Evolutionary conservation across 805 yeast genomes (phyloP), one percentile per base, ranked within the genome.

Genomic region (Lachancea sp.): DNA sequence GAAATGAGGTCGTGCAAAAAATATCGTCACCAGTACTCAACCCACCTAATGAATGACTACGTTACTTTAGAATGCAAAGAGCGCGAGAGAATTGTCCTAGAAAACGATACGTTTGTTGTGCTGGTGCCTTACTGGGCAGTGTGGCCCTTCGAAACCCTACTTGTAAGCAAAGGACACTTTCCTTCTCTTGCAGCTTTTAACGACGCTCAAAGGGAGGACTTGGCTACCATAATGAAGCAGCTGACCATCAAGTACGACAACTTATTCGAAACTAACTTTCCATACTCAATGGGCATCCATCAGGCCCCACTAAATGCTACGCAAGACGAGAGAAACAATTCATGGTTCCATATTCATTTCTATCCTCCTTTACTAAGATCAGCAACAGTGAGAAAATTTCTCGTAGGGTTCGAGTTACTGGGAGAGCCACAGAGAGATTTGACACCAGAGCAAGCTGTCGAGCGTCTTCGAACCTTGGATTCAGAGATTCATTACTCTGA

Each of bases 121-220:
- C 76, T 82, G 8, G 87, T 82, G 15, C 89, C 89, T 40, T 82
- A 77, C 56, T 82, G 90, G 90, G 89, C 88, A 5, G 69, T 77
- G 25, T 82, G 89, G 89, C 90, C 90, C 12, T 82, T 80, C 56
- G 88, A 82, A 61, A 77, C 85, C 5, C 61, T 82, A 63, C 63
- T 82, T 24, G 60, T 81, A 5, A 56, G 85, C n/a, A 76, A 76
- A 52, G 58, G 64, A 11, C 79, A 78, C 43, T 61, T 78, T 38
- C 60, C 71, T 18, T 72, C 78, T 9, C 56, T 80, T 11, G 63
- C 61, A 29, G 71, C 72, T 21, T 71, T 80, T 48, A 62, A 60
- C 21, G 67, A 61, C 4, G 57, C 61, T 43, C 75, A 81, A 46
- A 69, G 67, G 41, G 15, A 29, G 3, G 85, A 80, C 47, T 69